Base-by-base conservation (phyloP, 305 asterid species). In the Fraxinus greggii region DNA sequence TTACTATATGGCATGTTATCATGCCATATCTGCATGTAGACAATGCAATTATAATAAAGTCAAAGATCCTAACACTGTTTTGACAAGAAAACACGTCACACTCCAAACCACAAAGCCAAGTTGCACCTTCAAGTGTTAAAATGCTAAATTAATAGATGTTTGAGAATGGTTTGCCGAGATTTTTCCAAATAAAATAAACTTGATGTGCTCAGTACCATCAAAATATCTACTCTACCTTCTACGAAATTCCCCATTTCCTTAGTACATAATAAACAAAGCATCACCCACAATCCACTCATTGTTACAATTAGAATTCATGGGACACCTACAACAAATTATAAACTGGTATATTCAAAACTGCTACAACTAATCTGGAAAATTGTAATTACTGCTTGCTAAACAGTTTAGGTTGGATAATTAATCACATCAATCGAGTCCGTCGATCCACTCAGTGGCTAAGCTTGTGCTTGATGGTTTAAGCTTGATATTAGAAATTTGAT, bases 1-100 rank as follows among this genome's bases (percentile, higher is more conserved):
- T 97, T 94, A 81, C 89, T 87, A 82, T 93, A 94, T 29, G 99
- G 98, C 98, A 91, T 92, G 88, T 97, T 97, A 72, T 92, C 94
- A 56, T 93, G 98, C 99, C 98, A 93, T 88, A 93, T 97, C 99
- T 97, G 93, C 77, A 88, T 13, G 48, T 67, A 76, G 81, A 69
- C 61, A 78, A 79, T 32, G 70, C 31, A 69, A 69, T 26, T 69
- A 69, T 1, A 28, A 69, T 29, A 69, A 69, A 69, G 38, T 69
- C 75, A 28, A 28, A 69, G 38, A 69, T 29, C 21, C 40, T 12
- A 29, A 12, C 38, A 69, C 38, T 5, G 21, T 29, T 69, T 26
- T 69, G 21, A 69, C 38, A 54, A 54, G 74, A 23, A 73, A 40
- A 19, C 81, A 73, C 24, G 33, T 63, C 32, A 9, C 72, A 2